Base-by-base conservation (phyloP, 2,329 filamentous ascomycete genomes). In the Clathrospora elynae region DNA sequence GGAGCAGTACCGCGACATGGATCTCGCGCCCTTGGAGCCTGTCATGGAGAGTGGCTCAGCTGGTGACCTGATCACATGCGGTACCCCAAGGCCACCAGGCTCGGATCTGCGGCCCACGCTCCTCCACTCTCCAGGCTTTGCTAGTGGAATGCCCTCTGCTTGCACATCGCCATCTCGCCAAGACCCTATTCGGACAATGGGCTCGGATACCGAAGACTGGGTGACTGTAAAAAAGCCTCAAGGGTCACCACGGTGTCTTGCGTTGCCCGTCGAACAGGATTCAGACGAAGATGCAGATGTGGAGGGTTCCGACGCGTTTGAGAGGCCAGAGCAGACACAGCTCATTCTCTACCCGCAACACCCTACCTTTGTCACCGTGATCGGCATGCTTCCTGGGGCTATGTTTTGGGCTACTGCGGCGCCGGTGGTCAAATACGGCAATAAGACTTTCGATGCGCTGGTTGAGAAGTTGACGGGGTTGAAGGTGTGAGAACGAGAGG, bases 301-400 rank as follows among this genome's bases (percentile, higher is more conserved):
- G 6, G 24, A 44, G 1, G 30, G n/a, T 2, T 25, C 30, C 8
- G 35, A 46, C 12, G 13, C n/a, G 3, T 14, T 8, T n/a, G 10
- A 31, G 5, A n/a, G n/a, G n/a, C 16, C 14, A 6, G 14, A 41
- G 5, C 19, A 42, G 8, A 43, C 46, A 17, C 42, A 55, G 16
- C 10, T 50, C 12, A 44, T 51, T 1, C 17, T 45, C 1, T 32
- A 42, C 8, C 26, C 37, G 2, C 49, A 55, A 16, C 33, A 57
- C 10, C 59, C 63, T 11, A 46, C 53, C 12, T 59, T 66, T 36
- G 28, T 66, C 42, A 59, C 47, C 3, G 49, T 61, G 16, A 56
- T 66, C 10, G 50, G 32, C 9, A 49, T 64, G 54, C 39, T 66
- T 7, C 64, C 64, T 6, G 38, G 38, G 12, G 49, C 54, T n/a